Percentiles rank a stretch among this genome's conserved stretches.
These are phyloP conservation scores for Excoecaria cochinchinensis DNA, from an alignment of 345 rosid genomes.

Conservation along the genomic window DNA sequence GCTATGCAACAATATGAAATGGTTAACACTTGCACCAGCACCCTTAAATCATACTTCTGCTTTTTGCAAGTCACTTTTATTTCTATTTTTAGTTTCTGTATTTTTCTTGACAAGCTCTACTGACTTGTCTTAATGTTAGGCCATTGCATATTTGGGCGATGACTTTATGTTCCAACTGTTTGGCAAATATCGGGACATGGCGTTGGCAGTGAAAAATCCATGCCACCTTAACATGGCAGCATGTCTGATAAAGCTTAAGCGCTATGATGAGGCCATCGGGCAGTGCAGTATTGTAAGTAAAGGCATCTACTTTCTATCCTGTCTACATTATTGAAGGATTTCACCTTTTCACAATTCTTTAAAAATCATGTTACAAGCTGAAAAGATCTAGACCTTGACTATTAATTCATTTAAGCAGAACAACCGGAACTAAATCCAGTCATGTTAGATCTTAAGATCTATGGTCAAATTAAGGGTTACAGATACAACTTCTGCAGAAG, in stretches of 20 bases:
- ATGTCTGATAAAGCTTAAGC: conserved; percentile 79
- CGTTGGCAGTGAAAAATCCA: conserved; percentile 96
- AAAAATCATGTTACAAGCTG: neutral
- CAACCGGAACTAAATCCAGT: neutral
- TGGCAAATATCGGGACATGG: conserved; percentile 96
- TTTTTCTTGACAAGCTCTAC: conserved; percentile 23
- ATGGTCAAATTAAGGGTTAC: neutral
- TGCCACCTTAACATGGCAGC: conserved; percentile 95
- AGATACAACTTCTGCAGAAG: neutral
- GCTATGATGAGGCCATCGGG: conserved; percentile 76
- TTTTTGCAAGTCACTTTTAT: neutral
- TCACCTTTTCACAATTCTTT: neutral
- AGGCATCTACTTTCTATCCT: neutral
- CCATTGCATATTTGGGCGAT: conserved; percentile 90
- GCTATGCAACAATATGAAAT: conserved; percentile 99
- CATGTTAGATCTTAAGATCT: neutral
- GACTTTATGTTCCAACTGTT: conserved; percentile 97
- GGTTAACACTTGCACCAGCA: conserved; percentile 43
- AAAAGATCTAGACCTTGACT: neutral
- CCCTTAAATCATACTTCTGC: conserved; percentile 16
- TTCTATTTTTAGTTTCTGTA: neutral
- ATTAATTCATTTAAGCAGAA: neutral
- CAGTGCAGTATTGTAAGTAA: conserved; percentile 76
- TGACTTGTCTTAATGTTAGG: conserved; percentile 42
- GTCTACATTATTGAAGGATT: neutral